A percentile compares a stretch with the other conserved stretches of the same genome.
Evolutionary conservation across 1,139 yeast genomes (phyloP).

Genomic region (Kluyveromyces marxianus): DNA sequence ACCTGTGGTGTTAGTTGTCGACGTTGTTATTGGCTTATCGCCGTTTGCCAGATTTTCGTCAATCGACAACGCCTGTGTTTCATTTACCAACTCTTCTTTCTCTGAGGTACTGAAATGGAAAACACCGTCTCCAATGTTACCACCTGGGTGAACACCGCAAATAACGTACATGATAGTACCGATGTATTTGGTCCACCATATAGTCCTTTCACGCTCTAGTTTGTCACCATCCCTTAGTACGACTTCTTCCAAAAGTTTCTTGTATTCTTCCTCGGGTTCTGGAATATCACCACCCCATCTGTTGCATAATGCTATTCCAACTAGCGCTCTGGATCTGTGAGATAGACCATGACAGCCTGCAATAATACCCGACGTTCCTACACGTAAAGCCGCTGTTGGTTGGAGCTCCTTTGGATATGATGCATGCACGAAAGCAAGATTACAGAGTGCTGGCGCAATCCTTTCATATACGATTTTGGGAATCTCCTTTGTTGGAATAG

Average conservation of each 20-base stretch:
- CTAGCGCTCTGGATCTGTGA: conserved; percentile 55
- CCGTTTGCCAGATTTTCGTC: conserved; percentile 20
- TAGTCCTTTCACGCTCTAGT: conserved; percentile 37
- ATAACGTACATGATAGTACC: conserved; percentile 65
- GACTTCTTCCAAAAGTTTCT: conserved; percentile 38
- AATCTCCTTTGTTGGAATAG: conserved; percentile 44
- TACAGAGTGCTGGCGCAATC: conserved; percentile 59
- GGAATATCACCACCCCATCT: conserved; percentile 76
- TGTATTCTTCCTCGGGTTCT: conserved; percentile 39
- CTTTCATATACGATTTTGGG: conserved; percentile 51
- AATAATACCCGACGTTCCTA: conserved; percentile 59
- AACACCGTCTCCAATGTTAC: conserved; percentile 53
- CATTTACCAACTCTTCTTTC: conserved; percentile 24
- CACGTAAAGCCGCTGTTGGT: conserved; percentile 59
- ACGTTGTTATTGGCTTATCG: conserved; percentile 14
- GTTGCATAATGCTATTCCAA: conserved; percentile 62
- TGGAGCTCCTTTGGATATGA: conserved; percentile 65
- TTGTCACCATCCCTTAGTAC: conserved; percentile 40
- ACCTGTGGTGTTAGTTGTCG: conserved; percentile 2
- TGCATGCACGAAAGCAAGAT: conserved; percentile 62
- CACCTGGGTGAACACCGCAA: conserved; percentile 71
- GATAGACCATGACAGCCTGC: conserved; percentile 65
- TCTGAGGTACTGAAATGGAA: conserved; percentile 34
- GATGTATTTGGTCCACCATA: conserved; percentile 61
- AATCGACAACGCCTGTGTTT: conserved; percentile 20